These are phyloP conservation scores for Lyophyllum decastes DNA, from an alignment of 768 basidiomycete species.

Conservation along the genomic window DNA sequence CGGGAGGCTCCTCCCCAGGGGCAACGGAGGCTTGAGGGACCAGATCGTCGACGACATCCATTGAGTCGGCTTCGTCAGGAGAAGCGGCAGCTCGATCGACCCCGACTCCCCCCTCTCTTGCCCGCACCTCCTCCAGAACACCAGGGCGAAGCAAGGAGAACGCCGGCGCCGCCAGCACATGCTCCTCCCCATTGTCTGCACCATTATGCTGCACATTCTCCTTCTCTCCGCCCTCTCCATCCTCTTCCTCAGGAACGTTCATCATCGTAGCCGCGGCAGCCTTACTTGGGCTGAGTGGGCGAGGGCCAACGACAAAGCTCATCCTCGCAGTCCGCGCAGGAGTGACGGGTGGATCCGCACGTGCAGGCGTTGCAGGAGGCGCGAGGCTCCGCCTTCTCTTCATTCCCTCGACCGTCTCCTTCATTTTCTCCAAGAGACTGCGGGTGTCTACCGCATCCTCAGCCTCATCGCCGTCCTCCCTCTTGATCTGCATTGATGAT, in stretches of 20 bases:
- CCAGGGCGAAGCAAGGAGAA: slow-evolving; percentile 24
- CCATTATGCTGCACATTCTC: slow-evolving; percentile 8
- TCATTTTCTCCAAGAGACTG: slow-evolving; percentile 48
- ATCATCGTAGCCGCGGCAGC: not conserved
- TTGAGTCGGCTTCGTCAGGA: slow-evolving; percentile 1
- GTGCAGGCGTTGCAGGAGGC: slow-evolving; percentile 15
- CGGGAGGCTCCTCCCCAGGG: not conserved
- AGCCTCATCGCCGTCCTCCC: slow-evolving; percentile 21
- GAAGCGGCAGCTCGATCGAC: not conserved
- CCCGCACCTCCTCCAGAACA: slow-evolving; percentile 15
- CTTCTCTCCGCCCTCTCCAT: slow-evolving; percentile 17
- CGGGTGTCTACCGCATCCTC: slow-evolving; percentile 41
- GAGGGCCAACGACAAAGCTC: not conserved
- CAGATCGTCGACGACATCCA: slow-evolving; percentile 2
- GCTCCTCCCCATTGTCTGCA: not conserved
- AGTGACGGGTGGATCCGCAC: not conserved
- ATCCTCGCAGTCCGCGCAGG: slow-evolving; percentile 3
- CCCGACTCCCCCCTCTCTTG: slow-evolving; percentile 3
- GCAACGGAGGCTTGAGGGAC: not conserved
- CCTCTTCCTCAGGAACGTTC: slow-evolving; percentile 26
- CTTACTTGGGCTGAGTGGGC: slow-evolving; percentile 11
- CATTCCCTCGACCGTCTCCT: slow-evolving; percentile 48
- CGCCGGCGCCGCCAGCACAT: not conserved
- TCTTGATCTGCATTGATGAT: slow-evolving; percentile 12
- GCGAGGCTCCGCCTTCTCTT: slow-evolving; percentile 43